Evolutionary conservation across 805 yeast species (phyloP).

Genomic region (Cyberlindnera lachancei): DNA sequence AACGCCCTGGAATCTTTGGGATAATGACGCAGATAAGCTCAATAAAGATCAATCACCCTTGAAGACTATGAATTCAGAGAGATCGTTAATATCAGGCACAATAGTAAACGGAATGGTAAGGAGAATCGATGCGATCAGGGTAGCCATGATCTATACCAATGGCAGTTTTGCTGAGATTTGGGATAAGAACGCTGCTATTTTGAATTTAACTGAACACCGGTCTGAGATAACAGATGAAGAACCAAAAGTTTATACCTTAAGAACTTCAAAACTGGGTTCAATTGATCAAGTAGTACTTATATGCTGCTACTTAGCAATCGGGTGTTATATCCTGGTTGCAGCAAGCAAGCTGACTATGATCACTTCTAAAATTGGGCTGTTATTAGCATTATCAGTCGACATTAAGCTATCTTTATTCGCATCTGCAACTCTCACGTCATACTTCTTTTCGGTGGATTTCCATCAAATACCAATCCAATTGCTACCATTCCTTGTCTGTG

Average conservation of each 20-base stretch:
- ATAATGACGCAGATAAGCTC: conserved; percentile 24
- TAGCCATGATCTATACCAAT: conserved; percentile 25
- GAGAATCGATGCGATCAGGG: conserved; percentile 32
- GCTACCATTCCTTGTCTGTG: conserved; percentile 33
- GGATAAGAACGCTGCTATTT: conserved; percentile 24
- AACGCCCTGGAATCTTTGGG: too few species aligned
- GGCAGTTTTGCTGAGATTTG: conserved; percentile 20
- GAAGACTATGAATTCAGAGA: too few species aligned
- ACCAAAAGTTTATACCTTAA: too few species aligned
- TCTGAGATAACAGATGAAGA: too few species aligned
- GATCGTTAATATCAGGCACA: conserved; percentile 30
- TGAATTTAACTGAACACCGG: too few species aligned
- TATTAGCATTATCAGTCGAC: conserved; percentile 37
- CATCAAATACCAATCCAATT: conserved; percentile 33
- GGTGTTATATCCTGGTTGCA: conserved; percentile 29
- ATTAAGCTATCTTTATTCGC: conserved; percentile 31
- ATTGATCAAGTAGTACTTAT: conserved; percentile 22
- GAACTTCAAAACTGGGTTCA: too few species aligned
- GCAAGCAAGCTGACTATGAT: conserved; percentile 35
- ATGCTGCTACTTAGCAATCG: conserved; percentile 22
- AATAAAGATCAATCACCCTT: conserved; percentile 28
- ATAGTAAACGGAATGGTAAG: conserved; percentile 37
- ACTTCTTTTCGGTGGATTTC: conserved; percentile 27
- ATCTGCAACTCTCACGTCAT: conserved; percentile 35
- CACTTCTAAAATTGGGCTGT: conserved; percentile 38